Conservation (phyloP, 306 rosid species). For the Mimosa pudica region DNA sequence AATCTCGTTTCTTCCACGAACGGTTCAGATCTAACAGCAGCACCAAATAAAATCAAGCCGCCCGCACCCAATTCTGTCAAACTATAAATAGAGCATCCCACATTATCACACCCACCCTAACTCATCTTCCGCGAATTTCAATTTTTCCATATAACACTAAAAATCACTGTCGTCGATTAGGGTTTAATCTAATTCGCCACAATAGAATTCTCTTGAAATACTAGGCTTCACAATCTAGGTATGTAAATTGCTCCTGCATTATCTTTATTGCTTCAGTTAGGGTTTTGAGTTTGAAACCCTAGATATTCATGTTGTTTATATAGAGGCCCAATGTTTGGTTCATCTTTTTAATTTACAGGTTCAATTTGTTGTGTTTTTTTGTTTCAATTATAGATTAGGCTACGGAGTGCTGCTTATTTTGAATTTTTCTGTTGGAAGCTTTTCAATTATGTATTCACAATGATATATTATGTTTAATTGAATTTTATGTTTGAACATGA, state of each 20-base stretch:
- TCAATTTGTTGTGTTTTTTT: neutral
- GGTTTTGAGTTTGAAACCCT: conserved; percentile 55
- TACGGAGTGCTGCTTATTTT: neutral
- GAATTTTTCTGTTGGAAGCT: neutral
- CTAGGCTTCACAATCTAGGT: conserved; percentile 41
- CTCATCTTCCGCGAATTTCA: conserved; percentile 11
- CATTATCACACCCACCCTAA: conserved; percentile 39
- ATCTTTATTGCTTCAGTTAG: conserved; percentile 26
- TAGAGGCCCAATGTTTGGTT: neutral
- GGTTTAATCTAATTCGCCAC: conserved; percentile 5
- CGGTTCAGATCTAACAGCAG: conserved; percentile 31
- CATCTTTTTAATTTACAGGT: neutral
- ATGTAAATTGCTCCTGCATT: neutral
- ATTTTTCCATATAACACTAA: conserved; percentile 33
- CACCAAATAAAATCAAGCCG: conserved; percentile 22
- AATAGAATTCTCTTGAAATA: conserved; percentile 35
- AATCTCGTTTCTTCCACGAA: conserved; percentile 2
- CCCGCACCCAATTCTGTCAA: conserved; percentile 17
- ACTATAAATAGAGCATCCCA: conserved; percentile 31
- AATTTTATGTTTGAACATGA: too few relatives aligned
- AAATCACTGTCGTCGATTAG: conserved; percentile 8
- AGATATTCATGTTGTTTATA: conserved; percentile 13
- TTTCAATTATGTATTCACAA: neutral
- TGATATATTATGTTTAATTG: neutral
- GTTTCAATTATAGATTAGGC: conserved; percentile 1